phyloP scores from a whole-genome alignment of 1,284 basidiomycete species.

The Calocybe gambosa region DNA sequence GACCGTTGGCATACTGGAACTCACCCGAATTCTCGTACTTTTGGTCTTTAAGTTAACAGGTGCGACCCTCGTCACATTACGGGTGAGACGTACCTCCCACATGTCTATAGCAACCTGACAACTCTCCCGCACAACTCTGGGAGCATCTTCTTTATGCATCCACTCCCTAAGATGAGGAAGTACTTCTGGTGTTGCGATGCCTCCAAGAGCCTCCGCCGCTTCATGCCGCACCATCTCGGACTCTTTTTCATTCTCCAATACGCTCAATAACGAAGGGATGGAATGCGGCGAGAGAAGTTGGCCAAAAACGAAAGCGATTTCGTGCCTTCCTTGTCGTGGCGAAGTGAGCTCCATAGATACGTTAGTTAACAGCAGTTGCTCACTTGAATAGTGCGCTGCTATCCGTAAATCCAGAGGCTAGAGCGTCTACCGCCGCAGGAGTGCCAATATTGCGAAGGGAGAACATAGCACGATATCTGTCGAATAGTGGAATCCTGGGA shows the following conservation, averaged over 20 bases:
- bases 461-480: slow-evolving; percentile 98
- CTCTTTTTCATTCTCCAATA: slow-evolving; percentile 71
- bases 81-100: slow-evolving; percentile 69
- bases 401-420: slow-evolving; percentile 86
- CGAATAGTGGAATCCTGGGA: slow-evolving; percentile 72
- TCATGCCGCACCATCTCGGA: slow-evolving; percentile 99
- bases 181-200: slow-evolving; percentile 91
- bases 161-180: slow-evolving; percentile 84
- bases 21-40: slow-evolving; percentile 88
- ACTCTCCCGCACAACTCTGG: slow-evolving; percentile 90
- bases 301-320: slow-evolving; percentile 97
- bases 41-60: neutral
- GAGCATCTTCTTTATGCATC: slow-evolving; percentile 73
- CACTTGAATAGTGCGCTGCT: slow-evolving; percentile 89
- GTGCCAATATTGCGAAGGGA: slow-evolving; percentile 88
- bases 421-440: slow-evolving; percentile 77
- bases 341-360: slow-evolving; percentile 2
- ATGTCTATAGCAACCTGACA: slow-evolving; percentile 97
- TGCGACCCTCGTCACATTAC: neutral
- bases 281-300: slow-evolving; percentile 89
- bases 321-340: slow-evolving; percentile 56
- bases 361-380: slow-evolving; percentile 1
- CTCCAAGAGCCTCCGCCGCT: slow-evolving; percentile 96
- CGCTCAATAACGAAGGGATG: slow-evolving; percentile 78
- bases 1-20: slow-evolving; percentile 72